Percentiles rank a stretch among this genome's conserved stretches.
Evolutionary conservation across 169 alveolate species (phyloP).

Genomic region (Cryptosporidium felis): DNA sequence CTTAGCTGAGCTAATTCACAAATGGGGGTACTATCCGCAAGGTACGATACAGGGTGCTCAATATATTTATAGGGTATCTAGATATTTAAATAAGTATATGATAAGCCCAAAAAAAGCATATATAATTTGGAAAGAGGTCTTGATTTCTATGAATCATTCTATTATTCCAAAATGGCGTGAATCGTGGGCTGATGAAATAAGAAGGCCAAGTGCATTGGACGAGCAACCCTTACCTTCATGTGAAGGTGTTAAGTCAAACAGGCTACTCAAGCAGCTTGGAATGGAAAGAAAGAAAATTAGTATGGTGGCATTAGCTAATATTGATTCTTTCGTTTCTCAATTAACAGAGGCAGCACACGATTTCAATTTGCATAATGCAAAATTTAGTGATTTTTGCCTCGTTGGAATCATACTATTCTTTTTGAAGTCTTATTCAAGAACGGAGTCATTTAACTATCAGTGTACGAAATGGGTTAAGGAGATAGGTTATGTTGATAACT

Average conservation of each 20-base stretch:
- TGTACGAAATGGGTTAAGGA: constrained; percentile 68
- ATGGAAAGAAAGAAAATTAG: constrained; percentile 48
- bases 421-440: constrained; percentile 50
- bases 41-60: constrained; percentile 71
- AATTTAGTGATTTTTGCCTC: constrained; percentile 38
- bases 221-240: constrained; percentile 58
- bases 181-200: constrained; percentile 51
- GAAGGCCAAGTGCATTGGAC: constrained; percentile 41
- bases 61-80: constrained; percentile 60
- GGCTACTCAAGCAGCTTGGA: constrained; percentile 32
- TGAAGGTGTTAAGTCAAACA: constrained; percentile 43
- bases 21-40: constrained; percentile 66
- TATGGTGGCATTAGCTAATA: constrained; percentile 40
- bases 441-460: constrained; percentile 60
- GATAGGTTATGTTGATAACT: constrained; percentile 28
- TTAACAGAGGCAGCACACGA: constrained; percentile 71
- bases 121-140: constrained; percentile 60
- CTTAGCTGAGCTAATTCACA: constrained; percentile 9
- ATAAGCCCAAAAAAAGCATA: constrained; percentile 61
- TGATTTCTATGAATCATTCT: constrained; percentile 33
- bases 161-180: constrained; percentile 72
- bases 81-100: constrained; percentile 58
- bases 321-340: constrained; percentile 53
- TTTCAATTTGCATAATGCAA: constrained; percentile 10
- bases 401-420: constrained; percentile 55